phyloP scores from a whole-genome alignment of 2,329 filamentous ascomycete genomes.

The Cryphonectria radicalis region DNA sequence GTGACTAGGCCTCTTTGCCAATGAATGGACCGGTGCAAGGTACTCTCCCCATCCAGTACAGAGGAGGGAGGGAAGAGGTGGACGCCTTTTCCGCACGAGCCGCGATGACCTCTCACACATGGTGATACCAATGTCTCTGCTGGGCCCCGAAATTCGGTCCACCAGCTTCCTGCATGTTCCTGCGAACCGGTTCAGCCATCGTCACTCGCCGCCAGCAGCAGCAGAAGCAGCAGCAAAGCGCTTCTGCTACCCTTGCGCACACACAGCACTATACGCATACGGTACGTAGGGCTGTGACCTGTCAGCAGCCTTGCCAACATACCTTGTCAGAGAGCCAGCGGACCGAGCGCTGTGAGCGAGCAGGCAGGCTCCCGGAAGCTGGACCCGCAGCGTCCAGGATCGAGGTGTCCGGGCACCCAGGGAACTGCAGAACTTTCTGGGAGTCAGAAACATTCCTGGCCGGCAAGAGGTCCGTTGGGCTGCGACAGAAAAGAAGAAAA shows the following conservation, averaged over 20 bases:
- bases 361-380: slow-evolving; percentile 1
- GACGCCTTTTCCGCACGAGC: neutral
- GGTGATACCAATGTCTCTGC: slow-evolving; percentile 5
- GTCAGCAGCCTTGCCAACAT: slow-evolving; percentile 2
- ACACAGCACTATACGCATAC: neutral
- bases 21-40: slow-evolving; percentile 8
- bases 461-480: neutral
- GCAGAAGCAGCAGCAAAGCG: neutral
- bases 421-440: neutral
- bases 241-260: neutral
- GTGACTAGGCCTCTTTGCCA: slow-evolving; percentile 11
- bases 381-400: neutral
- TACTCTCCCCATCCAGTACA: neutral
- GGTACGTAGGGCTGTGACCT: slow-evolving; percentile 1
- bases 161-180: neutral
- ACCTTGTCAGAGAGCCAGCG: neutral
- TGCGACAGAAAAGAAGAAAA: neutral
- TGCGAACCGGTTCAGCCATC: neutral
- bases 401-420: neutral
- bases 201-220: neutral
- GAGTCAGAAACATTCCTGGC: neutral
- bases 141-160: slow-evolving; percentile 2
- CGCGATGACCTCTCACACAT: neutral
- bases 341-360: neutral
- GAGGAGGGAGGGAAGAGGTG: neutral